Conservation (phyloP, 164 flowering plant genomes). For the Cinnamomum chago region DNA sequence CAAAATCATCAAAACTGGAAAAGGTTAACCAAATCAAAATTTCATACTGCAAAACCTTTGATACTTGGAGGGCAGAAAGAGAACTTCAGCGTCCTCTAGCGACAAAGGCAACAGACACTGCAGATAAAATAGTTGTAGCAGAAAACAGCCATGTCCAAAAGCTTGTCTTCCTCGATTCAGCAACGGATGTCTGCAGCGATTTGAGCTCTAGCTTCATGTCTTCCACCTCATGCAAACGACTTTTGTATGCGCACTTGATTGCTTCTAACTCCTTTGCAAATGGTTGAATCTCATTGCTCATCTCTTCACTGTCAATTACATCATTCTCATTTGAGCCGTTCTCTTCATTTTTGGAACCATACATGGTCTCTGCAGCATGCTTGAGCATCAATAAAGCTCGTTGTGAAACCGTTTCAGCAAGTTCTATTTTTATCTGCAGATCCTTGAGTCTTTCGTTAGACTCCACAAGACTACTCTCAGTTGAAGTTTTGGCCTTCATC, state of each 20-base stretch:
- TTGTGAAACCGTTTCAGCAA: constrained; percentile 20
- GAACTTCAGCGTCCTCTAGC: constrained; percentile 37
- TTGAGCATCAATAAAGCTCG: constrained; percentile 41
- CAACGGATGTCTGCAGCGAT: constrained; percentile 31
- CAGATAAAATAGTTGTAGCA: constrained; percentile 58
- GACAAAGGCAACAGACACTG: constrained; percentile 50
- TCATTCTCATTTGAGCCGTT: constrained; percentile 9
- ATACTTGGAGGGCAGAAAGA: background rate
- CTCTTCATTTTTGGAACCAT: constrained; percentile 11
- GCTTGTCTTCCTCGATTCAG: constrained; percentile 46
- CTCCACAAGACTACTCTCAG: constrained; percentile 23
- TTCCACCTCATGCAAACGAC: constrained; percentile 32
- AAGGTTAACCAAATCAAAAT: background rate
- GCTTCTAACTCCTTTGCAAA: constrained; percentile 40
- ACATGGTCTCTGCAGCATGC: constrained; percentile 33
- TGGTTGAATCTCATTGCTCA: constrained; percentile 19
- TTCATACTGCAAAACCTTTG: background rate
- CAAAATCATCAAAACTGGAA: background rate
- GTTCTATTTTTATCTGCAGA: constrained; percentile 31
- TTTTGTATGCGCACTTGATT: constrained; percentile 48
- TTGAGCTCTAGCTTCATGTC: constrained; percentile 46
- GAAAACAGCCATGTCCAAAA: constrained; percentile 68
- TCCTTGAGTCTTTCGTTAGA: constrained; percentile 20
- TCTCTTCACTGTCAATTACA: constrained; percentile 14
- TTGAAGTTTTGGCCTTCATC: constrained; percentile 20